These are phyloP conservation scores for Blastocystis sp. DNA, from an alignment of 352 stramenopile species.

Conservation along the genomic window DNA sequence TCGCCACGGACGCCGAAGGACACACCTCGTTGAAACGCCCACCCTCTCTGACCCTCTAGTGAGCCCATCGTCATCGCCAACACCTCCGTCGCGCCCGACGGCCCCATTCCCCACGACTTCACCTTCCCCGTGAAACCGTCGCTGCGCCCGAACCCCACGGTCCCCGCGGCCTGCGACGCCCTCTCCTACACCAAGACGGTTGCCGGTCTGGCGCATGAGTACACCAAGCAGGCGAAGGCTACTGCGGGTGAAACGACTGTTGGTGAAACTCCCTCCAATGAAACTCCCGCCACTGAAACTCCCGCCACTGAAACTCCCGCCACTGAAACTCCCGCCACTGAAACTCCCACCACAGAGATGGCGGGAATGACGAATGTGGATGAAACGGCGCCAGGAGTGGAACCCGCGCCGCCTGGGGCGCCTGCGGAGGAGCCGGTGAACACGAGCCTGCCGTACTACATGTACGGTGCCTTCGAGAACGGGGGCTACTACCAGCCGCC, in stretches of 20 bases:
- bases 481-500: not conserved
- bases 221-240: constrained; percentile 5
- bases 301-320: too few relatives aligned
- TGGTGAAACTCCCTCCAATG: too few relatives aligned
- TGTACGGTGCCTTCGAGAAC: not conserved
- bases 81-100: constrained; percentile 22
- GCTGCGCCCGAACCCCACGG: constrained; percentile 36
- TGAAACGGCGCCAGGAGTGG: not conserved
- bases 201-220: constrained; percentile 17
- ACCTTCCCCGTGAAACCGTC: constrained; percentile 55
- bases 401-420: not conserved
- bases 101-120: constrained; percentile 64
- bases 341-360: not conserved
- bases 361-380: not conserved
- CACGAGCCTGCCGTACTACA: not conserved
- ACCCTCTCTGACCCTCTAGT: not conserved
- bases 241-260: not conserved
- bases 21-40: not conserved
- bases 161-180: constrained; percentile 35
- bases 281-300: too few relatives aligned
- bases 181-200: constrained; percentile 4
- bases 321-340: too few relatives aligned
- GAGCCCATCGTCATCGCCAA: constrained; percentile 50
- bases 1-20: constrained; percentile 11
- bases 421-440: not conserved